phyloP scores from a whole-genome alignment of 768 basidiomycete genomes.

The Pleurotus eryngii region DNA sequence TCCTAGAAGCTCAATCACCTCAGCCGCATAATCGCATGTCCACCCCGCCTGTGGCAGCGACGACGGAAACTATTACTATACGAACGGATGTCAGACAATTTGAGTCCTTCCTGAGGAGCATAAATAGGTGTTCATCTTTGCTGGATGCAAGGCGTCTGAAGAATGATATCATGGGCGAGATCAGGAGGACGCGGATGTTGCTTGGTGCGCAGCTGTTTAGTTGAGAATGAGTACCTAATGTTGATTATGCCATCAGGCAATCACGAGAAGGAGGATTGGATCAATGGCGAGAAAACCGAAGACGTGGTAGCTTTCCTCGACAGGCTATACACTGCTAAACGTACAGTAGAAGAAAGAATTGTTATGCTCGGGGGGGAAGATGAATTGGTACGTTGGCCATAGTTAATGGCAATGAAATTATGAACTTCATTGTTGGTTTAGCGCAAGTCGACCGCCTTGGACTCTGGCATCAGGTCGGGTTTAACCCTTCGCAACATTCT shows the following conservation, averaged over 20 bases:
- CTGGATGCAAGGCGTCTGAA: conserved; percentile 87
- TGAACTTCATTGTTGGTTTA: conserved; percentile 29
- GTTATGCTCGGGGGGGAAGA: conserved; percentile 69
- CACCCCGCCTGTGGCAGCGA: conserved; percentile 30
- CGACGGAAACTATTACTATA: conserved; percentile 75
- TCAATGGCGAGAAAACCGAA: conserved; percentile 81
- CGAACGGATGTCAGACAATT: conserved; percentile 81
- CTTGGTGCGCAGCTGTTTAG: conserved; percentile 47
- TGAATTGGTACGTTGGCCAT: conserved; percentile 45
- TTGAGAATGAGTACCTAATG: not conserved
- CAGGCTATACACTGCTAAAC: conserved; percentile 84
- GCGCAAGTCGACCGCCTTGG: conserved; percentile 31
- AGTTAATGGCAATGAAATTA: not conserved
- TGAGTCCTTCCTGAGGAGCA: conserved; percentile 86
- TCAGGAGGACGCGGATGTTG: conserved; percentile 71
- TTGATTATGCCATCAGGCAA: conserved; percentile 45
- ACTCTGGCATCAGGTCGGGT: conserved; percentile 41
- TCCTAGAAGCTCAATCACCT: conserved; percentile 77
- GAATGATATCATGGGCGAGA: conserved; percentile 91
- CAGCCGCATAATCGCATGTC: conserved; percentile 41
- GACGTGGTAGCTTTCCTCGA: conserved; percentile 86
- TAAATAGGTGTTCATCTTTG: conserved; percentile 75
- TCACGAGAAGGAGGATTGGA: conserved; percentile 87
- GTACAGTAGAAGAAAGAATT: conserved; percentile 84
- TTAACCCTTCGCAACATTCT: conserved; percentile 77